Percentiles rank a stretch among this genome's conserved stretches.
phyloP scores from a whole-genome alignment of 371 early-diverging fungal species.

The Mortierella polycephala region DNA sequence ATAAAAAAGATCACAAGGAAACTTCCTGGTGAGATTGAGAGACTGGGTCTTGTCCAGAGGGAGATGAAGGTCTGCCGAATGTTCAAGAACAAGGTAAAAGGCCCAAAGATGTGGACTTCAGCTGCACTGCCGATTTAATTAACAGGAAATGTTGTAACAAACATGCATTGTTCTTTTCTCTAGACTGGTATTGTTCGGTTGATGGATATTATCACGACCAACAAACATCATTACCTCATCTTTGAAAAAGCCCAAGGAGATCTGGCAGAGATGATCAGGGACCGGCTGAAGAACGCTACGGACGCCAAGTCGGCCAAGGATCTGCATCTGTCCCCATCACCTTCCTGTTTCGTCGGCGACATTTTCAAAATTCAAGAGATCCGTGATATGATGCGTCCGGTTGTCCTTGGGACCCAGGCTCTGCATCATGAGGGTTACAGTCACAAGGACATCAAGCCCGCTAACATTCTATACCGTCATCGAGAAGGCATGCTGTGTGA shows the following conservation, averaged over 20 bases:
- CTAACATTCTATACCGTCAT: slow-evolving; percentile 36
- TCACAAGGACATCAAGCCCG: slow-evolving; percentile 55
- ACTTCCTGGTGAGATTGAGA: slow-evolving; percentile 48
- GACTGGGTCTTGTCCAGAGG: slow-evolving; percentile 36
- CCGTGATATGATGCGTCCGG: slow-evolving; percentile 36
- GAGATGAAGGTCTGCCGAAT: slow-evolving; percentile 45
- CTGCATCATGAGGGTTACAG: slow-evolving; percentile 44
- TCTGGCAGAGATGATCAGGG: slow-evolving; percentile 40
- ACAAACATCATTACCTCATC: slow-evolving; percentile 48
- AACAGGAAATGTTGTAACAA: background rate
- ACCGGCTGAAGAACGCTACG: slow-evolving; percentile 9
- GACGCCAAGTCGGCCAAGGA: slow-evolving; percentile 8
- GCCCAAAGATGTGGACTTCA: background rate
- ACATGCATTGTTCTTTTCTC: background rate
- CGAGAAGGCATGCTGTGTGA: slow-evolving; percentile 37
- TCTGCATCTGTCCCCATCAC: slow-evolving; percentile 18
- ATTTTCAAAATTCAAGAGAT: slow-evolving; percentile 38
- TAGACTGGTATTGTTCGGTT: slow-evolving; percentile 36
- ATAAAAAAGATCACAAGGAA: slow-evolving; percentile 49
- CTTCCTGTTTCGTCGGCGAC: slow-evolving; percentile 19
- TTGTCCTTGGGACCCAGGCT: slow-evolving; percentile 22
- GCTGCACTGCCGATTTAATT: background rate
- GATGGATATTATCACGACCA: slow-evolving; percentile 47
- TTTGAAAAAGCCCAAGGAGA: slow-evolving; percentile 47
- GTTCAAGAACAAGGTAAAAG: slow-evolving; percentile 28